Evolutionary conservation across 345 rosid genomes (phyloP).

Genomic region (Salix udensis): DNA sequence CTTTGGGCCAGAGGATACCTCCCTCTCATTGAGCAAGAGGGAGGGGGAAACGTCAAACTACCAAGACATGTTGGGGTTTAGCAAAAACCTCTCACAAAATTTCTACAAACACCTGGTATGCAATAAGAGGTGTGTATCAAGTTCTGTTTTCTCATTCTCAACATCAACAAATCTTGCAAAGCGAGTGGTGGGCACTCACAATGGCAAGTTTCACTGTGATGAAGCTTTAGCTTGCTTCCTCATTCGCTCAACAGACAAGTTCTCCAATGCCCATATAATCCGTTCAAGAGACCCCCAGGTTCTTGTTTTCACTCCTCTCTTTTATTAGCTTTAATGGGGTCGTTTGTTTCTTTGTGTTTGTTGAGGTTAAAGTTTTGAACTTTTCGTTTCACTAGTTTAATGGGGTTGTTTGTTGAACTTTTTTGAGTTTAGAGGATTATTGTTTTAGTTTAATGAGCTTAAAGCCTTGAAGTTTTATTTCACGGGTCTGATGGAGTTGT

Average conservation of each 20-base stretch:
- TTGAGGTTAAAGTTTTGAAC: too few species aligned
- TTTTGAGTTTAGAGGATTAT: too few species aligned
- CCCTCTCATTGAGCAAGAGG: too few species aligned
- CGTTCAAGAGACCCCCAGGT: conserved; percentile 25
- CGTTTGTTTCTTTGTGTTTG: not conserved
- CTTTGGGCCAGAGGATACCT: not conserved
- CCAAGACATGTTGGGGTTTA: too few species aligned
- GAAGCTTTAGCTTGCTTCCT: conserved; percentile 34
- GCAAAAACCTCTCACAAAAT: too few species aligned
- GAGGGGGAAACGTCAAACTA: too few species aligned
- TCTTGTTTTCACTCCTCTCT: not conserved
- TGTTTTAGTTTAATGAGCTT: too few species aligned
- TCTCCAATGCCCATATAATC: conserved; percentile 21
- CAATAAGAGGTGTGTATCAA: too few species aligned
- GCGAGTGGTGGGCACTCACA: conserved; percentile 27
- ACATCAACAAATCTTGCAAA: conserved; percentile 1
- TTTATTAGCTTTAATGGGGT: not conserved
- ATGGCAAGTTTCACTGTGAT: conserved; percentile 33
- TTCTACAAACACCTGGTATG: too few species aligned
- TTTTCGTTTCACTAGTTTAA: not conserved
- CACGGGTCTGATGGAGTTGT: too few species aligned
- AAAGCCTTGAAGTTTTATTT: too few species aligned
- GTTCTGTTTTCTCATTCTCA: not conserved
- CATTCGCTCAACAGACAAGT: conserved; percentile 23
- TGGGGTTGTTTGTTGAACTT: not conserved